phyloP scores from a whole-genome alignment of 2,329 filamentous ascomycete genomes.

The Aspergillus aculeatus region DNA sequence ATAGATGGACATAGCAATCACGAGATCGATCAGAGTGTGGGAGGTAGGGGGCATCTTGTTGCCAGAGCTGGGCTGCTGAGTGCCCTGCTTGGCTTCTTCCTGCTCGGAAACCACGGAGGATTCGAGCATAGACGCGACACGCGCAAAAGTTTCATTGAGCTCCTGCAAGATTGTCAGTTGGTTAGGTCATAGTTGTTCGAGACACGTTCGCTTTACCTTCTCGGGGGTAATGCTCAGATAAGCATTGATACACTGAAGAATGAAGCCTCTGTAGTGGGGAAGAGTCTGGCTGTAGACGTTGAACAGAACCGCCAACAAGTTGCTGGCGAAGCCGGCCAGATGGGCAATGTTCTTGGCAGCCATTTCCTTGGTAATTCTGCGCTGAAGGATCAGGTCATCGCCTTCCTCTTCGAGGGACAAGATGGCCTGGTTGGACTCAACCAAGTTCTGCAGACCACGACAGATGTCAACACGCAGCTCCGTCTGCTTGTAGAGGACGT shows the following conservation, averaged over 20 bases:
- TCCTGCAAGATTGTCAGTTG: slow-evolving; percentile 49
- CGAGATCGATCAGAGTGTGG: slow-evolving; percentile 92
- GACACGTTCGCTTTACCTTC: slow-evolving; percentile 36
- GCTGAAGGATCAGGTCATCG: slow-evolving; percentile 73
- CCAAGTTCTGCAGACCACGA: slow-evolving; percentile 76
- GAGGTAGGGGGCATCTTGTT: slow-evolving; percentile 85
- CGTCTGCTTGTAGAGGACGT: slow-evolving; percentile 87
- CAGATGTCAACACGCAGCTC: slow-evolving; percentile 86
- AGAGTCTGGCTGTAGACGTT: slow-evolving; percentile 98
- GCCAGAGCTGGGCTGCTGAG: slow-evolving; percentile 63
- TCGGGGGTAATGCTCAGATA: slow-evolving; percentile 85
- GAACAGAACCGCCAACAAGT: slow-evolving; percentile 94
- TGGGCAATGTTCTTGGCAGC: slow-evolving; percentile 81
- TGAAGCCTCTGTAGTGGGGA: slow-evolving; percentile 84
- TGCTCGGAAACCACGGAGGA: slow-evolving; percentile 63
- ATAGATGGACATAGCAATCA: slow-evolving; percentile 94
- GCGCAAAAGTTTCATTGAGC: slow-evolving; percentile 81
- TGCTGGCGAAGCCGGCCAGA: slow-evolving; percentile 74
- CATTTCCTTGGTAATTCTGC: slow-evolving; percentile 70
- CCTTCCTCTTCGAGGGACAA: slow-evolving; percentile 65
- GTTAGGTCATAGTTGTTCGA: not conserved
- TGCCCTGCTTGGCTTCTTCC: slow-evolving; percentile 62
- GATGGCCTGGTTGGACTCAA: slow-evolving; percentile 88
- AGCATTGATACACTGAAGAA: slow-evolving; percentile 90
- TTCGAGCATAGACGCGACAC: slow-evolving; percentile 81